phyloP scores from a whole-genome alignment of 2,329 filamentous ascomycete genomes.

The Zasmidium angulare region DNA sequence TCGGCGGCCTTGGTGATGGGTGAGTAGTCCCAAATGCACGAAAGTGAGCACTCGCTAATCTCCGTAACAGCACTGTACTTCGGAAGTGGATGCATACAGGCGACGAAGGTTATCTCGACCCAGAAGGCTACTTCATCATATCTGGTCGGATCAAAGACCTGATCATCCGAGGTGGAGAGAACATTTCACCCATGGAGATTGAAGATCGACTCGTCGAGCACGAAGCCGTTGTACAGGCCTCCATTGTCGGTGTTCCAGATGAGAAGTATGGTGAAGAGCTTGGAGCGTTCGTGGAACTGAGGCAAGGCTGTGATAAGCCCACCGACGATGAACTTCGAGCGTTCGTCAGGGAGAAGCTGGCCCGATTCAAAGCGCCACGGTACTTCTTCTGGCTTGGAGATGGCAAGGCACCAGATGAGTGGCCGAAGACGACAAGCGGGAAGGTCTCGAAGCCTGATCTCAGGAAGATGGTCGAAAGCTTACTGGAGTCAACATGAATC shows the following conservation, averaged over 20 bases:
- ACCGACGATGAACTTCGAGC: constrained; percentile 21
- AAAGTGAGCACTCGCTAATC: neutral
- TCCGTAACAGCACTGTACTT: constrained; percentile 6
- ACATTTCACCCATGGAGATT: constrained; percentile 50
- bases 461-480: constrained; percentile 4
- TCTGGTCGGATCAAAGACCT: constrained; percentile 35
- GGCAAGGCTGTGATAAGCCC: constrained; percentile 17
- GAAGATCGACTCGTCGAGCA: constrained; percentile 29
- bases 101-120: constrained; percentile 53
- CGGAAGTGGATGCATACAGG: constrained; percentile 67
- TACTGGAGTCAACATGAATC: neutral
- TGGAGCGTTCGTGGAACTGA: constrained; percentile 35
- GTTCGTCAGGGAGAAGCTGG: constrained; percentile 24
- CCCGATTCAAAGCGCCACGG: constrained; percentile 27
- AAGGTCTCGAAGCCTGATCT: constrained; percentile 17
- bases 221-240: constrained; percentile 24
- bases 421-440: constrained; percentile 29
- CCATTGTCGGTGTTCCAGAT: constrained; percentile 28
- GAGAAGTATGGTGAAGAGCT: constrained; percentile 32
- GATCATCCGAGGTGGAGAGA: constrained; percentile 60
- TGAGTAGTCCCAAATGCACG: neutral
- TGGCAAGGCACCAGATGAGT: constrained; percentile 23
- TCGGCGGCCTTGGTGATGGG: constrained; percentile 24
- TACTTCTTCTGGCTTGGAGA: constrained; percentile 28
- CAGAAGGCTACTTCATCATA: constrained; percentile 42